These are phyloP conservation scores for Amphicarpaea edgeworthii DNA, from an alignment of 306 rosid genomes.

Conservation along the genomic window DNA sequence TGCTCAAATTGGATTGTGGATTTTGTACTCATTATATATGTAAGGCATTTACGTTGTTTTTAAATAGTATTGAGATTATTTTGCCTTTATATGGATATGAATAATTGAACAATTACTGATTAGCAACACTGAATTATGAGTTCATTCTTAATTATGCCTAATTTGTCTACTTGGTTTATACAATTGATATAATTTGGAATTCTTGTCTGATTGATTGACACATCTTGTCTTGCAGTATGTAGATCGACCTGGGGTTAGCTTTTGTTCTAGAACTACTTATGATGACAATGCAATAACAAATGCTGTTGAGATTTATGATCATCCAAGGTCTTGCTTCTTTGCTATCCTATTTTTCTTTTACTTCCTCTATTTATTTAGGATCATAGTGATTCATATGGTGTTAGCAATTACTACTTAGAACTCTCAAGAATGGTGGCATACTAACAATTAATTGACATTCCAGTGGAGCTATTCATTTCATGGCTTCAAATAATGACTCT, in stretches of 20 bases:
- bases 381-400: constrained; percentile 24
- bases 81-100: constrained; percentile 20
- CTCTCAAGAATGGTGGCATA: background rate
- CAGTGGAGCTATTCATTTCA: constrained; percentile 90
- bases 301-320: constrained; percentile 75
- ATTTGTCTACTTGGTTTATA: constrained; percentile 1
- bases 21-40: constrained; percentile 4
- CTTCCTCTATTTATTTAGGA: constrained; percentile 18
- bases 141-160: constrained; percentile 7
- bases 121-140: constrained; percentile 10
- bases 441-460: constrained; percentile 29
- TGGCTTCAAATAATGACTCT: constrained; percentile 82
- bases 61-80: background rate
- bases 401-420: constrained; percentile 18
- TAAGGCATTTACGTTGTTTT: background rate
- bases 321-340: constrained; percentile 59
- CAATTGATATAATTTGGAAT: background rate
- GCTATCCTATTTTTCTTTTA: background rate
- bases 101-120: constrained; percentile 25
- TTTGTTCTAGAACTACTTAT: constrained; percentile 73
- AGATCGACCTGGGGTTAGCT: constrained; percentile 82
- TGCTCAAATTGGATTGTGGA: background rate
- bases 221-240: constrained; percentile 62
- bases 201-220: background rate
- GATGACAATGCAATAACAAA: constrained; percentile 89